Conservation (phyloP, 345 rosid genomes). For the Schrenkiella parvula region DNA sequence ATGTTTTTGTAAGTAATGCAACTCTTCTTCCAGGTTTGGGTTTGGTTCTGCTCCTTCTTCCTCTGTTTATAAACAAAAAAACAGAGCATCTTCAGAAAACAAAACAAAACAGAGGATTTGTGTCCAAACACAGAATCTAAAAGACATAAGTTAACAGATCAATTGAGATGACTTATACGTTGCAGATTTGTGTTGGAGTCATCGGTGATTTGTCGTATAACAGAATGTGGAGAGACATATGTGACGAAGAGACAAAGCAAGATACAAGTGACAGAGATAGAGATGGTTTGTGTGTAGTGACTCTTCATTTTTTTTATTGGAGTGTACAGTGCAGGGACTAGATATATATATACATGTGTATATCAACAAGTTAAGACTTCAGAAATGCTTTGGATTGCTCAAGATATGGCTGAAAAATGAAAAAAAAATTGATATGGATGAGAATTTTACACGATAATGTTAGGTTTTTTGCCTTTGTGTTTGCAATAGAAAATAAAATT, state of each 20-base stretch:
- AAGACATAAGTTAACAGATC: not conserved
- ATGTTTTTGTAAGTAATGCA: not conserved
- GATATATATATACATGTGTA: too few species aligned
- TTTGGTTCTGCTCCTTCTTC: not conserved
- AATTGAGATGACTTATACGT: not conserved
- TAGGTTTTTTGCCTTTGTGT: too few species aligned
- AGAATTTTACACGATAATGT: too few species aligned
- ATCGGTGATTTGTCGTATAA: slow-evolving; percentile 16
- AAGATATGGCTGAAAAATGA: too few species aligned
- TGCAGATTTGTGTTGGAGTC: slow-evolving; percentile 2
- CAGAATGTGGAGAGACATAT: not conserved
- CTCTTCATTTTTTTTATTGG: not conserved
- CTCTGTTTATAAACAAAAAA: not conserved
- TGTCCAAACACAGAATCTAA: not conserved
- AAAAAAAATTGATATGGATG: too few species aligned
- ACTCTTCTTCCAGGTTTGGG: not conserved
- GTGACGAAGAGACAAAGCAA: slow-evolving; percentile 12
- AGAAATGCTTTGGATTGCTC: too few species aligned
- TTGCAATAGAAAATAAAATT: too few species aligned
- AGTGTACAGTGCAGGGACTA: not conserved
- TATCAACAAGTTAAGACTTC: too few species aligned
- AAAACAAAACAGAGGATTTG: not conserved
- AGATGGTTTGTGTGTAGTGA: not conserved
- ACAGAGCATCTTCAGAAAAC: not conserved
- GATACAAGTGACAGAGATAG: not conserved